Evolutionary conservation across 2,329 filamentous ascomycete genomes (phyloP), one percentile per base, ranked within the genome.

Genomic region (Penicillium sp.): DNA sequence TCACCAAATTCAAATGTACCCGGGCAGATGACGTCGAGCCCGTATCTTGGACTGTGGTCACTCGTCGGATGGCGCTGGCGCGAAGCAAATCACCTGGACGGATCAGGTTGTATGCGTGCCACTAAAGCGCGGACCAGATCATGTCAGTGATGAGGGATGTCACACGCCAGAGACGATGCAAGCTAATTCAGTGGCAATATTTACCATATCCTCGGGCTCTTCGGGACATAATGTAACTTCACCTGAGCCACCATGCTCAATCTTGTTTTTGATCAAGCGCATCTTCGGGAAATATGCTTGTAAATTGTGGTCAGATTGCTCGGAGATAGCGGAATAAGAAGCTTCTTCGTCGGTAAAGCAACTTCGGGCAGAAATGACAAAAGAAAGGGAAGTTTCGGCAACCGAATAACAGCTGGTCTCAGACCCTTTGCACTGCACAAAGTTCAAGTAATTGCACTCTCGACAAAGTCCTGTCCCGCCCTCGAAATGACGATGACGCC

Each of bases 41-140:
- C 6, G 81, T 80, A 28, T 75, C 73, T 50, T 71, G 63, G 9
- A 78, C 77, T 52, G 82, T 79, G n/a, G 78, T 78, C 4, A 88
- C 77, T 51, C 82, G 80, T 40, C 85, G 83, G 43, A 87, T 73
- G 32, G 85, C 83, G 47, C 77, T 80, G 49, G 83, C 84, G 55
- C 79, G 80, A 34, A 88, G 74, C 43, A 80, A 73, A 59, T 88
- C 85, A 52, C 71, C 73, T 4, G 81, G 77, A 47, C 82, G 78
- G 61, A 88, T 85, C 36, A 88, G 76, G 66, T 88, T 88, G 73
- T 84, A 87, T 54, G 82, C 80, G 63, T 87, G 84, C 85, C 85
- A 88, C 82, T 84, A 36, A 13, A 9, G 33, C 9, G 8, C 24
- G 11, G 11, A 32, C 7, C 29, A 18, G 29, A 24, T 40, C 42